These are phyloP conservation scores for Salinomyces thailandicus DNA, from an alignment of 2,329 filamentous ascomycete species.

Conservation along the genomic window DNA sequence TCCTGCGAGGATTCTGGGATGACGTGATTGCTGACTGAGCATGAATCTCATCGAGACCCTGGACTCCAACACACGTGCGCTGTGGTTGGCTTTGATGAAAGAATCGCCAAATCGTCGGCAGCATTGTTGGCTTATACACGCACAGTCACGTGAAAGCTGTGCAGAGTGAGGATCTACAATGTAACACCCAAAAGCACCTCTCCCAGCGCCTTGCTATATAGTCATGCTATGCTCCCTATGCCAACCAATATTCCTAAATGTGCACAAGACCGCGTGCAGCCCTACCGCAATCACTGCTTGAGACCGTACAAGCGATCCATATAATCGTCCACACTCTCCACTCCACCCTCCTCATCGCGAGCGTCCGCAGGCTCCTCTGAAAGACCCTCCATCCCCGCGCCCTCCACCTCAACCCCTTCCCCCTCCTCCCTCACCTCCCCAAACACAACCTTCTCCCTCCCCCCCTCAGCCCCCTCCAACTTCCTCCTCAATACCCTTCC, in stretches of 20 bases:
- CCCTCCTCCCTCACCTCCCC: conserved; percentile 7
- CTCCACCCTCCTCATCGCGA: conserved; percentile 5
- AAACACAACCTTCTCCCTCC: conserved; percentile 29
- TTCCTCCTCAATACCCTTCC: conserved; percentile 50
- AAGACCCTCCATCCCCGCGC: background rate
- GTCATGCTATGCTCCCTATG: background rate
- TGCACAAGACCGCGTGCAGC: too few relatives aligned
- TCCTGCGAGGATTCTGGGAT: too few relatives aligned
- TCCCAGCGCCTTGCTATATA: conserved; percentile 1
- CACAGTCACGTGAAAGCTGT: too few relatives aligned
- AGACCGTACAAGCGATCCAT: conserved; percentile 19
- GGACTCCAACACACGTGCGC: too few relatives aligned
- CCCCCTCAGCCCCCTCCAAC: conserved; percentile 47
- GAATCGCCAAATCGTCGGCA: too few relatives aligned
- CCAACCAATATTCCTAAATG: background rate
- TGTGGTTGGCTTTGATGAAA: too few relatives aligned
- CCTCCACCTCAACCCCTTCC: conserved; percentile 1
- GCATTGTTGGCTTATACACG: too few relatives aligned
- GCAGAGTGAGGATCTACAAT: too few relatives aligned
- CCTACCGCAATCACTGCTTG: background rate
- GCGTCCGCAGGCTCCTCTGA: background rate
- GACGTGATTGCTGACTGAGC: too few relatives aligned
- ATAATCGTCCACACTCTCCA: conserved; percentile 19
- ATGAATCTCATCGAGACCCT: too few relatives aligned
- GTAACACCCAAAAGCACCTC: too few relatives aligned